Evolutionary conservation across 2,329 filamentous ascomycete genomes (phyloP).

Genomic region (Cordyceps militaris): DNA sequence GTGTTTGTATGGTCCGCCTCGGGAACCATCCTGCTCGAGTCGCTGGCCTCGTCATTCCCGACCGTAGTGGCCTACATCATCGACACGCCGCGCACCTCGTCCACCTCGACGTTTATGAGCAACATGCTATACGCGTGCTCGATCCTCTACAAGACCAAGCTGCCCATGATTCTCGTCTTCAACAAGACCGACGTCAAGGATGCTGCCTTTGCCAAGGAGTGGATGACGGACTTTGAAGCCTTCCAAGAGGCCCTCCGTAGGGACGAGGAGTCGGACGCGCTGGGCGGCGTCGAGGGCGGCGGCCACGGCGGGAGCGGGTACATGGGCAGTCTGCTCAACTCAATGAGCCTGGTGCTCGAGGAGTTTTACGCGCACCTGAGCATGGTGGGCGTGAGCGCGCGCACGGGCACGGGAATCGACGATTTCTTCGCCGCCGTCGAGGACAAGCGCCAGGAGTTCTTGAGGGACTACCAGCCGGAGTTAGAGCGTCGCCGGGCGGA

Average conservation of each 20-base stretch:
- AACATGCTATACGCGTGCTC: conserved; percentile 99
- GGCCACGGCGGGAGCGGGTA: conserved; percentile 77
- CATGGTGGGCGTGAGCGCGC: conserved; percentile 87
- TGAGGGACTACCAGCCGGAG: conserved; percentile 85
- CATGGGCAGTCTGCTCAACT: conserved; percentile 92
- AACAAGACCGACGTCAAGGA: conserved; percentile 98
- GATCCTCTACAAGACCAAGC: conserved; percentile 96
- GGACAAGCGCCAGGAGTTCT: conserved; percentile 82
- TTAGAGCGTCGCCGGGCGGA: conserved; percentile 70
- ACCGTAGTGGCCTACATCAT: conserved; percentile 97
- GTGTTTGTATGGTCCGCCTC: conserved; percentile 98
- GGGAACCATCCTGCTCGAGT: conserved; percentile 88
- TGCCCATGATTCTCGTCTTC: conserved; percentile 98
- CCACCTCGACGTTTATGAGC: conserved; percentile 96
- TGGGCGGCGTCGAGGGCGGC: conserved; percentile 64
- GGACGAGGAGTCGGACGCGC: conserved; percentile 72
- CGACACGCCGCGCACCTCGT: conserved; percentile 87
- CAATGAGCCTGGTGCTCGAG: conserved; percentile 94
- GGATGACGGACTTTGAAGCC: conserved; percentile 98
- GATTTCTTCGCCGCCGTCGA: conserved; percentile 89
- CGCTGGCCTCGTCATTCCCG: conserved; percentile 86
- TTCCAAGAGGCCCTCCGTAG: conserved; percentile 80
- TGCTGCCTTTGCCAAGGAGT: conserved; percentile 86
- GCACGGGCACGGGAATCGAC: conserved; percentile 84
- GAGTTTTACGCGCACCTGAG: conserved; percentile 94